A percentile compares a stretch with the other conserved stretches of the same genome.
These are phyloP conservation scores for Plasmodium knowlesi DNA, from an alignment of 169 alveolate species.

Conservation along the genomic window DNA sequence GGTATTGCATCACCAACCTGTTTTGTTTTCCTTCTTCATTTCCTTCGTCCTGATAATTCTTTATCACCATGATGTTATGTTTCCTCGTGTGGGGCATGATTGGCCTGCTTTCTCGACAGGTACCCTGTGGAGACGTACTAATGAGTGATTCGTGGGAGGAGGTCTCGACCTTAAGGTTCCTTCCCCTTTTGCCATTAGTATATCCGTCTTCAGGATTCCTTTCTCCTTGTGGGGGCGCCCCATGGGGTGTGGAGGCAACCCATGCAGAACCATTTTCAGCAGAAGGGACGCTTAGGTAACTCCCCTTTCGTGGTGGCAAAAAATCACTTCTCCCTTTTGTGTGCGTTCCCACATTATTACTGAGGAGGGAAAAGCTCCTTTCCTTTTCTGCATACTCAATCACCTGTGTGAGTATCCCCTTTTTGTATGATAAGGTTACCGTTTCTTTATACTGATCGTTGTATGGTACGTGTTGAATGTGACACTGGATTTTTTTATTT, in stretches of 20 bases:
- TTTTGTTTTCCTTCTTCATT: not conserved
- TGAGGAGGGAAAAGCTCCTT: not conserved
- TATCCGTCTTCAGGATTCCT: not conserved
- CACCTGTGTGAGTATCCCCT: constrained; percentile 29
- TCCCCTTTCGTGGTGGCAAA: not conserved
- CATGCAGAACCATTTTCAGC: not conserved
- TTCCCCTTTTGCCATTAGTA: not conserved
- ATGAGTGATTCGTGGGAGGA: not conserved
- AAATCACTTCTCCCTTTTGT: not conserved
- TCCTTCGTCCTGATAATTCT: not conserved
- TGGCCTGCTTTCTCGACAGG: no score
- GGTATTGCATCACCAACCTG: constrained; percentile 20
- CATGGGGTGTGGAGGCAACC: not conserved
- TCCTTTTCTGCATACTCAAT: constrained; percentile 7
- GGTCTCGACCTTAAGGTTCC: not conserved
- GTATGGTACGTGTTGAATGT: not conserved
- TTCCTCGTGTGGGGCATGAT: not conserved
- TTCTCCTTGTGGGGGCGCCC: not conserved
- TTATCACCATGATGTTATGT: not conserved
- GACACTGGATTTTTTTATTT: not conserved
- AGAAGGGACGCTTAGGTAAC: not conserved
- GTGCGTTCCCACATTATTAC: not conserved
- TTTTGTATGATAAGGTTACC: constrained; percentile 20
- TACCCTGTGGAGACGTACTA: not conserved
- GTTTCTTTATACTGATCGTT: constrained; percentile 11